Base-by-base conservation (phyloP, 2,329 filamentous ascomycete species). In the Fusarium sp. region DNA sequence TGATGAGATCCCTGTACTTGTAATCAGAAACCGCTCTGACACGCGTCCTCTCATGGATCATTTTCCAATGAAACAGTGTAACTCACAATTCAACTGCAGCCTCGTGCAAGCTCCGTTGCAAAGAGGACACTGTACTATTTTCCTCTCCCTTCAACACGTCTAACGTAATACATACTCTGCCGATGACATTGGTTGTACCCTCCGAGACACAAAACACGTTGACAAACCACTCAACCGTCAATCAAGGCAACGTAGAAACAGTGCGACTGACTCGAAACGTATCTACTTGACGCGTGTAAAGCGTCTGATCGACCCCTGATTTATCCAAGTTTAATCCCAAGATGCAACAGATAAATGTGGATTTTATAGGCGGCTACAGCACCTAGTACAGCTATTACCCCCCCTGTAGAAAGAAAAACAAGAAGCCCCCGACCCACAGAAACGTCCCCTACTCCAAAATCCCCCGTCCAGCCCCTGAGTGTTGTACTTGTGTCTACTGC, bases 11-110 rank as follows among this genome's bases (percentile, higher is more conserved):
- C 66, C 44, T 65, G 54, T 5, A 49, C 3, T 5, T 48, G 61
- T 38, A 64, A 71, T 61, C 57, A 71, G 67, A 68, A 74, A 75
- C 63, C 30, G 30, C 64, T 71, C 61, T 71, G 73, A 75, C 73
- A 75, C 73, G 73, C 73, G 73, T 75, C 73, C 63, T 38, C 40
- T 53, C 60, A 64, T 69, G 69, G 63, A 64, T 56, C 17, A 46
- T 52, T 15, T 63, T 59, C 10, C 52, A 66, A 70, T 67, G 60
- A 62, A 69, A 72, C 61, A 61, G 60, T 58, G 48, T 23, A 41
- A 30, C 35, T 52, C 23, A 11, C 49, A 53, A 37, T 41, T 26
- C 48, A 38, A 38, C 20, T 48, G 26, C 23, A 48, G 37, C 30
- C 12, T 56, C 62, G 41, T 38, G 17, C 37, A 63, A 30, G 37